Base-by-base conservation (phyloP, 2,329 filamentous ascomycete genomes). In the Penicillium sp. region DNA sequence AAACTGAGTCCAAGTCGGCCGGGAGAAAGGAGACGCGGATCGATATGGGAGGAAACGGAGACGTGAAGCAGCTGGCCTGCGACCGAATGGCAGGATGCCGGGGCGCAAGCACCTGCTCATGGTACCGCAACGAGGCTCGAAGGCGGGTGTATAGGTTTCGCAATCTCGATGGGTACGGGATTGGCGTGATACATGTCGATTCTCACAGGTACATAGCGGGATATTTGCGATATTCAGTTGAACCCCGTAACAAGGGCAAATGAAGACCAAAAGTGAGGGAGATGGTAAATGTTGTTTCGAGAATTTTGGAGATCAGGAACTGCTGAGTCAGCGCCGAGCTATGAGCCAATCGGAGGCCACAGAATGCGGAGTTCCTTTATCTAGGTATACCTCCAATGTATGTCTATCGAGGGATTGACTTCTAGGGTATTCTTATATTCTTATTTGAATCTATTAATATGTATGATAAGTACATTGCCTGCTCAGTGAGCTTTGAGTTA, bases 71-170 rank as follows among this genome's bases (percentile, higher is more conserved):
- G 22, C 31, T 53, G 51, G 47, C 57, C 60, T 60, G 58, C 61
- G 61, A 58, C 64, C 61, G 57, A 64, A 58, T 63, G 59, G 60
- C 55, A 61, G 61, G 58, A 64, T 61, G 61, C 64, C 60, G 63
- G 63, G 55, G 57, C 62, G 55, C 53, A 69, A 61, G 61, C 64
- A 70, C 62, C 61, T 62, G 65, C 64, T 68, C 70, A 72, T 72
- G 70, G 69, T 69, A 69, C 66, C 64, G 62, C 54, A 49, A 31
- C 40, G 40, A 58, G 56, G 49, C 45, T 57, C 55, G 51, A 58
- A 49, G 61, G 56, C 57, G 56, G 45, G 53, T 55, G 58, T 55
- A 58, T 60, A 56, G 53, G 52, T 56, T 62, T 62, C 57, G 59
- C 61, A 57, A 61, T 56, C 54, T 64, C 61, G 60, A 57, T 56